A percentile compares a stretch with the other conserved stretches of the same genome.
Evolutionary conservation across 2,329 filamentous ascomycete species (phyloP).

Genomic region (Scedosporium minutisporum): DNA sequence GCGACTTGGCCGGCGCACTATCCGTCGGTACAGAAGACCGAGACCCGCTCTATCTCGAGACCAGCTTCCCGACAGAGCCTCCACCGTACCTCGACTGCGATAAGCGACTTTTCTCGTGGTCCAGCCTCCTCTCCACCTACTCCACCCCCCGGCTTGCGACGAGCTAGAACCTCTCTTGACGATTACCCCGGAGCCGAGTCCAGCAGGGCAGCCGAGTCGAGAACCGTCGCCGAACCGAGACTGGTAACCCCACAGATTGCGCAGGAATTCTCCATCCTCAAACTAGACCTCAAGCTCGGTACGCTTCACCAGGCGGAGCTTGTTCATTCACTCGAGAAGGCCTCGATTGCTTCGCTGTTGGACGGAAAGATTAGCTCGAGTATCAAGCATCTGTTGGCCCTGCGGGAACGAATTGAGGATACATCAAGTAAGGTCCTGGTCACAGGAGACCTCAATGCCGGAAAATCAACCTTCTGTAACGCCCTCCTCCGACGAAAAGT

Average conservation of each 20-base stretch:
- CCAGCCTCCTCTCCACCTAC: slow-evolving; percentile 16
- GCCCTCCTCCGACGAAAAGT: slow-evolving; percentile 88
- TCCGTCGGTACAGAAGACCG: slow-evolving; percentile 65
- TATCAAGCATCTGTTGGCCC: slow-evolving; percentile 75
- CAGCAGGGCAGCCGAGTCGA: slow-evolving; percentile 58
- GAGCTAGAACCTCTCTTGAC: slow-evolving; percentile 26
- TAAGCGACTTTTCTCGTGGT: slow-evolving; percentile 57
- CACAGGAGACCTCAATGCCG: slow-evolving; percentile 91
- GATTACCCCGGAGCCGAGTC: slow-evolving; percentile 50
- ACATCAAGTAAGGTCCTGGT: slow-evolving; percentile 94
- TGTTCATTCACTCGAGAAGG: slow-evolving; percentile 89
- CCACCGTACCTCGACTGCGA: slow-evolving; percentile 52
- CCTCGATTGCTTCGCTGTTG: slow-evolving; percentile 77
- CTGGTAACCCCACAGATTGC: slow-evolving; percentile 87
- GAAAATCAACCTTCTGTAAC: slow-evolving; percentile 98
- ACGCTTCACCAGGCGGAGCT: slow-evolving; percentile 78
- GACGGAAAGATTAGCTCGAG: slow-evolving; percentile 93
- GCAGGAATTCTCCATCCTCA: slow-evolving; percentile 91
- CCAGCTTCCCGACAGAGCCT: slow-evolving; percentile 50
- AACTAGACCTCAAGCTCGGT: slow-evolving; percentile 87
- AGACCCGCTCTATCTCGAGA: slow-evolving; percentile 16
- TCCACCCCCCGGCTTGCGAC: slow-evolving; percentile 9
- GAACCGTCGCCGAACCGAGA: slow-evolving; percentile 59
- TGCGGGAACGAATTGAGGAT: slow-evolving; percentile 92
- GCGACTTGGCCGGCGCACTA: slow-evolving; percentile 90